Base-by-base conservation (phyloP, 768 basidiomycete species). In the Serendipita sp. region DNA sequence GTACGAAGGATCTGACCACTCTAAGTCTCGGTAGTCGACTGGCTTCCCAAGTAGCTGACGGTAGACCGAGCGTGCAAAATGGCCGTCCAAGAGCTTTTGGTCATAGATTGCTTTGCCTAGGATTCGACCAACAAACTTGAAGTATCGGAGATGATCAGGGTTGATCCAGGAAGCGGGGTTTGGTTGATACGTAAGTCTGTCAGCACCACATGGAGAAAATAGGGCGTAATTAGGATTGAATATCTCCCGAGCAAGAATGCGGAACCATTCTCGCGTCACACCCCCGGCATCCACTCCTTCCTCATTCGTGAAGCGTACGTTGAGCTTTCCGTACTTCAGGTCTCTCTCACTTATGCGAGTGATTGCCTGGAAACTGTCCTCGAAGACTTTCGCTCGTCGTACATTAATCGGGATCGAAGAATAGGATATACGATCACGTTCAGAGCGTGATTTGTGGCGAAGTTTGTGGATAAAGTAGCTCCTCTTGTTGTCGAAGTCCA, bases 401-500 rank as follows among this genome's bases (percentile, higher is more conserved):
- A 96, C 88, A 68, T 91, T 94, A 68, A 96, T 78, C 71, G 91
- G 91, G 58, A 96, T 76, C 0, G 91, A 90, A 41, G 82, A 78
- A 66, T 90, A 83, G 68, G 91, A 89, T 70, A 93, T 89, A 45
- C 92, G 83, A 11, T 60, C 56, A n/a, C 56, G 18, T 35, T 60
- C 56, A 11, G 79, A 77, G 69, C 86, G 83, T 16, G 85, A 85
- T 7, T 91, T 85, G 48, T 87, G 85, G 72, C 93, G 93, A 5
- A 96, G 79, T 72, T 94, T 91, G 73, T 95, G 92, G 47, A 81
- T 85, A 77, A 93, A 93, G 76, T 91, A 94, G 71, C 94, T 95
- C 41, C 96, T 85, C 78, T 99, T 99, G 84, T 98, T 98, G 79
- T 98, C 96, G 72, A 98, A 98, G 78, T 98, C 96, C 65, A 99